These are phyloP conservation scores for Trametopsis cervina DNA, from an alignment of 768 basidiomycete species.

Conservation along the genomic window DNA sequence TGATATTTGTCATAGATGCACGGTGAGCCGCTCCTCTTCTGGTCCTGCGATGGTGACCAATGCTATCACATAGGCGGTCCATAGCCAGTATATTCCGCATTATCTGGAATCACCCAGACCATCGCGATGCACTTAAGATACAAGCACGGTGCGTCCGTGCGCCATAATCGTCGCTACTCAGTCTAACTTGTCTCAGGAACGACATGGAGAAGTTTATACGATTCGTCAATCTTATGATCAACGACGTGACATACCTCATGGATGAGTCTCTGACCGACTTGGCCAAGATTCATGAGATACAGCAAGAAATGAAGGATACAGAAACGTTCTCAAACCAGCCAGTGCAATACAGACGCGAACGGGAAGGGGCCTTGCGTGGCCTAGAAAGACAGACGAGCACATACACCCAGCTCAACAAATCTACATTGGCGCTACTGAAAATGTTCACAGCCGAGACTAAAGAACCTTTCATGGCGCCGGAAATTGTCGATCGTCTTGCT, in stretches of 20 bases:
- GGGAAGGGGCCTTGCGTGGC: constrained; percentile 67
- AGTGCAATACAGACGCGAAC: constrained; percentile 73
- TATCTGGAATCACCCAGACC: constrained; percentile 86
- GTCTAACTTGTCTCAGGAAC: constrained; percentile 29
- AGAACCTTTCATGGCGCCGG: constrained; percentile 89
- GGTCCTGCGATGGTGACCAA: too few species aligned
- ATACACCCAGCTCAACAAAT: constrained; percentile 81
- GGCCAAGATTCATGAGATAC: constrained; percentile 80
- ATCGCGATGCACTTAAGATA: constrained; percentile 77
- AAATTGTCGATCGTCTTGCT: constrained; percentile 92
- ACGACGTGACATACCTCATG: constrained; percentile 97
- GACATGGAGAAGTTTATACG: constrained; percentile 90
- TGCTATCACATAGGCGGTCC: constrained; percentile 62
- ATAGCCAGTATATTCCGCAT: constrained; percentile 84
- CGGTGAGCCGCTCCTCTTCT: too few species aligned
- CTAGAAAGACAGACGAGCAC: constrained; percentile 81
- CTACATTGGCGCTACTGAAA: constrained; percentile 86
- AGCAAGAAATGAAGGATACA: constrained; percentile 76
- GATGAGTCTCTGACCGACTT: constrained; percentile 92
- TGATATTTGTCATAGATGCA: constrained; percentile 35
- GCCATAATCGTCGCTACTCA: neutral
- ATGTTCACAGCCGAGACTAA: constrained; percentile 90
- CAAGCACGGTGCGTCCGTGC: constrained; percentile 64
- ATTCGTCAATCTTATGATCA: constrained; percentile 97
- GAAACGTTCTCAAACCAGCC: constrained; percentile 63